Base-by-base conservation (phyloP, 2,329 filamentous ascomycete species). In the Calonectria fujianensis region DNA sequence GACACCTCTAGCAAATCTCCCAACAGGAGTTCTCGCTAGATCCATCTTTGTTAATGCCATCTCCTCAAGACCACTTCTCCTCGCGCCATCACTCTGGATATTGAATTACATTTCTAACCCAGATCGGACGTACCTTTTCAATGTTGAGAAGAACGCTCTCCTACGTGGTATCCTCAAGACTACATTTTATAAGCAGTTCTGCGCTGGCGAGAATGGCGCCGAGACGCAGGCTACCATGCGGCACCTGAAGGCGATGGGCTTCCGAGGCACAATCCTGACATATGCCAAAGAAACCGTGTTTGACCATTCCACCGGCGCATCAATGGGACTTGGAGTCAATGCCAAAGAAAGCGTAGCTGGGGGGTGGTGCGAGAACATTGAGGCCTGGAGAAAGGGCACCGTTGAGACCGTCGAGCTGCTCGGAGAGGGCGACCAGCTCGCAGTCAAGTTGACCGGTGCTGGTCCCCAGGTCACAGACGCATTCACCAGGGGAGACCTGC, bases 111-210 rank as follows among this genome's bases (percentile, higher is more conserved):
- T 81, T 14, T 82, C 84, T 18, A 83, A 84, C n/a, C 82, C 85
- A 6, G 75, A 80, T 9, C 82, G 85, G 27, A 79, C 89, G 9
- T 82, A 82, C 45, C 68, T 85, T 0, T 77, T 86, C 79, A 86
- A 87, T 75, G 84, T 90, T 20, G 88, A 91, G 61, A 84, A 84
- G 51, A 92, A 91, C 77, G 86, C 87, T 0, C 24, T 91, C 0
- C 82, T 91, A 16, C 83, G 86, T 32, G 81, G 83, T 14, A 71
- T 91, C 3, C 83, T 92, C 9, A 88, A 88, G 79, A 84, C 86
- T 73, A 90, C 89, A 0, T 90, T 89, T 5, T 88, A 84, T 78
- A 89, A 89, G 48, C 90, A 92, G 70, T 92, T 91, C 82, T 92
- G 90, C 76, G 88, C 88, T 0, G 90, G 90, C 1, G 88, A 89